Conservation (phyloP, 306 rosid species). For the Cucurbita ficifolia region DNA sequence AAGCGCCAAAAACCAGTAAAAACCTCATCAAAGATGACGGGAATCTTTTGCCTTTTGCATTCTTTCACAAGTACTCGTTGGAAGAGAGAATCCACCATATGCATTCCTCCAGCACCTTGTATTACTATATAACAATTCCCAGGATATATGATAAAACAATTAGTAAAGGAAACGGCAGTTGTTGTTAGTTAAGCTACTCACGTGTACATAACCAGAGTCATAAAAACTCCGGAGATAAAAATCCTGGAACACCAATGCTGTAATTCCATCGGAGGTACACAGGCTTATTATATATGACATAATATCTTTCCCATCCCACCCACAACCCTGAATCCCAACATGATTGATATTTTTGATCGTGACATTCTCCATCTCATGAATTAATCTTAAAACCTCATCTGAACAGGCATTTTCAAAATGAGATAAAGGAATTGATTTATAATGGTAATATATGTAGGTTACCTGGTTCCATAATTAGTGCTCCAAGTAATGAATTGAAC, state of each 20-base stretch:
- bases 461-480: constrained; percentile 84
- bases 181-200: neutral
- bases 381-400: neutral
- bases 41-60: constrained; percentile 57
- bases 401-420: neutral
- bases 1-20: constrained; percentile 98
- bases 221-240: neutral
- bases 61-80: constrained; percentile 80
- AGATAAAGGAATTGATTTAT: neutral
- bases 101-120: constrained; percentile 95
- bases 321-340: neutral
- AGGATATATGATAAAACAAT: constrained; percentile 2
- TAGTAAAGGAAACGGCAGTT: neutral
- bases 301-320: neutral
- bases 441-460: constrained; percentile 23
- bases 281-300: neutral
- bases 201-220: neutral
- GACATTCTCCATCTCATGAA: neutral
- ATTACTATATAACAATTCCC: constrained; percentile 45
- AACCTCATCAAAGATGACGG: constrained; percentile 83
- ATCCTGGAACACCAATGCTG: neutral
- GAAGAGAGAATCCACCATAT: constrained; percentile 92
- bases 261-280: neutral
- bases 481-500: constrained; percentile 44
- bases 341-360: neutral